These are phyloP conservation scores for Flaveria sonorensis DNA, from an alignment of 129 eudicot species.

Conservation along the genomic window DNA sequence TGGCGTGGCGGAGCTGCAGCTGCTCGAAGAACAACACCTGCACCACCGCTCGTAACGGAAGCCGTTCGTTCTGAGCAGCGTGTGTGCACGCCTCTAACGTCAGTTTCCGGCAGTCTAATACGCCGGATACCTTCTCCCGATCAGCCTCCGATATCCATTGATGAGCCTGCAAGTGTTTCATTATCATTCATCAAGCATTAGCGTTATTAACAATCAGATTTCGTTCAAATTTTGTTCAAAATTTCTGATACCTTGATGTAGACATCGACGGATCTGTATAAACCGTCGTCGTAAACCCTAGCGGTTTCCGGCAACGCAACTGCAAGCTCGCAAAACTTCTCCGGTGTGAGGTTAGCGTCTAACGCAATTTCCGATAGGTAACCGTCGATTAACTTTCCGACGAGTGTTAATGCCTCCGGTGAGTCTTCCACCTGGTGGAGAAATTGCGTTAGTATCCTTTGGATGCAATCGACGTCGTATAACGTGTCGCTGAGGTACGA, in stretches of 20 bases:
- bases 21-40: conserved; percentile 95
- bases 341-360: conserved; percentile 79
- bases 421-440: conserved; percentile 44
- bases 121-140: conserved; percentile 74
- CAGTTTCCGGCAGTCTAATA: conserved; percentile 87
- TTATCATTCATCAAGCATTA: not conserved
- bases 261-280: conserved; percentile 91
- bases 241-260: conserved; percentile 65
- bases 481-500: conserved; percentile 84
- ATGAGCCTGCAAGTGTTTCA: conserved; percentile 61
- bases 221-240: not conserved
- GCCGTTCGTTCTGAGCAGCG: conserved; percentile 98
- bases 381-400: conserved; percentile 91
- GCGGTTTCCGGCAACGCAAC: conserved; percentile 71
- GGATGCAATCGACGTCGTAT: conserved; percentile 85
- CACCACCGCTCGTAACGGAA: conserved; percentile 83
- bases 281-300: conserved; percentile 80
- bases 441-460: conserved; percentile 66
- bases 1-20: conserved; percentile 95
- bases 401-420: conserved; percentile 57
- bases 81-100: conserved; percentile 98
- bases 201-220: not conserved
- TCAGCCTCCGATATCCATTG: conserved; percentile 80
- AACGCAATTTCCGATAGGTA: conserved; percentile 92
- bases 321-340: conserved; percentile 65